A percentile compares a stretch with the other conserved stretches of the same genome.
These are phyloP conservation scores for Geotrichum restrictum DNA, from an alignment of 1,139 yeast species.

Conservation along the genomic window DNA sequence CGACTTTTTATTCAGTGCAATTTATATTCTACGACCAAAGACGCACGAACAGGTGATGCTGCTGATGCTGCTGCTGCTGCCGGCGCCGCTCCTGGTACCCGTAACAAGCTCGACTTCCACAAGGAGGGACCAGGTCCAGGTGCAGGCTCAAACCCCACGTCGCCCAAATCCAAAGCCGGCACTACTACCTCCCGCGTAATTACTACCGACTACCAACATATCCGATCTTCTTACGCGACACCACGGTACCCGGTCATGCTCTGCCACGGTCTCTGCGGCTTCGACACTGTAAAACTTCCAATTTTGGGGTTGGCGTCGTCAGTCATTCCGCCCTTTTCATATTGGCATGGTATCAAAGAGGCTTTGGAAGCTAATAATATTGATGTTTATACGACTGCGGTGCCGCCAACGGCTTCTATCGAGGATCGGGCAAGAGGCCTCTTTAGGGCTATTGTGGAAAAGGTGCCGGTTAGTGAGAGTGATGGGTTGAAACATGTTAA, in stretches of 20 bases:
- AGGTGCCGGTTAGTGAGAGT: conserved; percentile 35
- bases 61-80: too few relatives aligned
- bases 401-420: conserved; percentile 78
- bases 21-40: too few relatives aligned
- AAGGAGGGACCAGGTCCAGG: too few relatives aligned
- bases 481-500: conserved; percentile 43
- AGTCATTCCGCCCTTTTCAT: conserved; percentile 45
- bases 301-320: too few relatives aligned
- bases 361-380: conserved; percentile 61
- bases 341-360: conserved; percentile 76
- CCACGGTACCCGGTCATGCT: conserved; percentile 63
- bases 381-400: conserved; percentile 66
- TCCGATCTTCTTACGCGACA: conserved; percentile 36
- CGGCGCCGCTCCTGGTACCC: too few relatives aligned
- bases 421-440: conserved; percentile 62
- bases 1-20: too few relatives aligned
- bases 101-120: too few relatives aligned
- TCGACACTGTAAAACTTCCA: conserved; percentile 45
- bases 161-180: too few relatives aligned
- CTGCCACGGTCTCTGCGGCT: conserved; percentile 84
- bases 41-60: too few relatives aligned
- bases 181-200: conserved; percentile 20
- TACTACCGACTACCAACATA: conserved; percentile 21
- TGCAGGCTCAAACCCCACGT: too few relatives aligned
- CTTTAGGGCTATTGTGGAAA: conserved; percentile 49